A percentile compares a stretch with the other conserved stretches of the same genome.
These are phyloP conservation scores for Mycocentrospora acerina DNA, from an alignment of 2,329 filamentous ascomycete species.

Conservation along the genomic window DNA sequence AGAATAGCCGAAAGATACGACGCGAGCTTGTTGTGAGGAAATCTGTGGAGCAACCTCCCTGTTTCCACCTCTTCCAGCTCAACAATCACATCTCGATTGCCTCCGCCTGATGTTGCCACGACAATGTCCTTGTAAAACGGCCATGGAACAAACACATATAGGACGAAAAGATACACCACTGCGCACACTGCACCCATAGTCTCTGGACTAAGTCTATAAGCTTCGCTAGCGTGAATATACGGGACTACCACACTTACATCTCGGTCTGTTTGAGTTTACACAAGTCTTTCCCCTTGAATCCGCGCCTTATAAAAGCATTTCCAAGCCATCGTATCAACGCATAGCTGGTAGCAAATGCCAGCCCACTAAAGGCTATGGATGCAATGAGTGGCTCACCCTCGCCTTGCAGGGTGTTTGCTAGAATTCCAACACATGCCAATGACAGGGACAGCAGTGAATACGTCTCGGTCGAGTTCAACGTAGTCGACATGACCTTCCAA, in stretches of 20 bases:
- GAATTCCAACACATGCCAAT: constrained; percentile 68
- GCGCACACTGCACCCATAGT: constrained; percentile 95
- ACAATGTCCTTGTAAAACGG: constrained; percentile 99
- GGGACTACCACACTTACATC: constrained; percentile 57
- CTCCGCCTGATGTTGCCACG: constrained; percentile 87
- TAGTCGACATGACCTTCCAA: constrained; percentile 28
- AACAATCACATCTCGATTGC: constrained; percentile 83
- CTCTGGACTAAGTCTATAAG: constrained; percentile 65
- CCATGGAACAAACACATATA: constrained; percentile 94
- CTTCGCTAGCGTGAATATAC: neutral
- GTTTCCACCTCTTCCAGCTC: constrained; percentile 72
- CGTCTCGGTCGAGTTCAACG: constrained; percentile 56
- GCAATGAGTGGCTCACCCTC: constrained; percentile 89
- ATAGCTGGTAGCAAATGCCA: constrained; percentile 81
- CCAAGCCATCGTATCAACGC: constrained; percentile 93
- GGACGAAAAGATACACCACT: constrained; percentile 82
- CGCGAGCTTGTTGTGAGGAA: constrained; percentile 95
- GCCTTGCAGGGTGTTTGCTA: constrained; percentile 76
- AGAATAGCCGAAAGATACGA: constrained; percentile 94
- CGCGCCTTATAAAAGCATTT: constrained; percentile 81
- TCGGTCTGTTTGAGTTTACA: constrained; percentile 74
- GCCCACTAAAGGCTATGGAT: constrained; percentile 79
- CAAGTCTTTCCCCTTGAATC: constrained; percentile 87
- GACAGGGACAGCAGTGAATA: constrained; percentile 64
- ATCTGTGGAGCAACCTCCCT: constrained; percentile 83